phyloP scores from a whole-genome alignment of 2,329 filamentous ascomycete species.

The Fusarium acutatum region DNA sequence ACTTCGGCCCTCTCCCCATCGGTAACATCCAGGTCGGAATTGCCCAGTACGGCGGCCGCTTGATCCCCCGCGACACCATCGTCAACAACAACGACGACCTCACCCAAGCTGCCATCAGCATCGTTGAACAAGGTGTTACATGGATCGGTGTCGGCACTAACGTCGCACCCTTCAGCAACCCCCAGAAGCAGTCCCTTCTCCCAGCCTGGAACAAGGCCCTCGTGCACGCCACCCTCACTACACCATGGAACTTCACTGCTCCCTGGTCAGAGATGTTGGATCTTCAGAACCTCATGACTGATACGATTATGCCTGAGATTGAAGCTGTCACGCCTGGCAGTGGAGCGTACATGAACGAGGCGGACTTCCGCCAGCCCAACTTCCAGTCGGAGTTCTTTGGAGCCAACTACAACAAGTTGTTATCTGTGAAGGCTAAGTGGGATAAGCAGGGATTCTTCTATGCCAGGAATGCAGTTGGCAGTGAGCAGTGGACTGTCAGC shows the following conservation, averaged over 20 bases:
- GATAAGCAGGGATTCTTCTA: slow-evolving; percentile 57
- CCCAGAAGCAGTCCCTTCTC: slow-evolving; percentile 47
- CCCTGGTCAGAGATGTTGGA: slow-evolving; percentile 43
- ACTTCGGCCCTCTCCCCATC: slow-evolving; percentile 51
- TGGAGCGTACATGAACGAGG: slow-evolving; percentile 62
- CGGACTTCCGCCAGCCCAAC: slow-evolving; percentile 54
- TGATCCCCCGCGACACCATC: slow-evolving; percentile 52
- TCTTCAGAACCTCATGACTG: slow-evolving; percentile 44
- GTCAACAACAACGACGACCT: slow-evolving; percentile 44
- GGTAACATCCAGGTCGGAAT: slow-evolving; percentile 45
- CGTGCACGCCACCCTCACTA: slow-evolving; percentile 41
- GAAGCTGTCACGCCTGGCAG: slow-evolving; percentile 50
- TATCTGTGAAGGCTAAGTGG: slow-evolving; percentile 59
- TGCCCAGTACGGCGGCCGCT: slow-evolving; percentile 51
- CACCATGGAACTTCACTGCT: slow-evolving; percentile 40
- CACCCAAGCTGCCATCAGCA: slow-evolving; percentile 41
- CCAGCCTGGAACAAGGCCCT: slow-evolving; percentile 51
- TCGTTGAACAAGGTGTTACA: slow-evolving; percentile 35
- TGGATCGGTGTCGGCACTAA: slow-evolving; percentile 42
- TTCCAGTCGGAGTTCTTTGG: slow-evolving; percentile 55
- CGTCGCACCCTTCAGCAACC: slow-evolving; percentile 38
- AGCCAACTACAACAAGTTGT: slow-evolving; percentile 53
- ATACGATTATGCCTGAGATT: slow-evolving; percentile 41
- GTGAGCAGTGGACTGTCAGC: slow-evolving; percentile 54
- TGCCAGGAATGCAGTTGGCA: slow-evolving; percentile 58